phyloP scores from a whole-genome alignment of 2,329 filamentous ascomycete genomes.

The Cordyceps tenuipes region DNA sequence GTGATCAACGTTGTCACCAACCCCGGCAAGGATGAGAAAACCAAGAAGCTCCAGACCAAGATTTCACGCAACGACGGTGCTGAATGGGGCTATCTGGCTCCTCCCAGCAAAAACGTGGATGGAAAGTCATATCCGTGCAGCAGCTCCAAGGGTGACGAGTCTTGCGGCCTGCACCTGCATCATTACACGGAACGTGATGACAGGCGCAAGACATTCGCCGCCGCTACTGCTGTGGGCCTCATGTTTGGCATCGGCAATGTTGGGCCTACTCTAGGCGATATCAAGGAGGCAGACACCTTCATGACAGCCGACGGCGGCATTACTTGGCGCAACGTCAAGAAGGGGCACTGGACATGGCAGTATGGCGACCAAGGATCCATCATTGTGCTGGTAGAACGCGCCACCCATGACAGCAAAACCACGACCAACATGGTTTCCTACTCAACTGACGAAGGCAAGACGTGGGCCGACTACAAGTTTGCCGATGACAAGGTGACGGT shows the following conservation, averaged over 20 bases:
- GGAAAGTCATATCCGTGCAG: slow-evolving; percentile 65
- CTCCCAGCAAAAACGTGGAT: slow-evolving; percentile 63
- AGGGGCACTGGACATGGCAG: slow-evolving; percentile 86
- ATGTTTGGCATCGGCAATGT: slow-evolving; percentile 93
- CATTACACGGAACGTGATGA: slow-evolving; percentile 88
- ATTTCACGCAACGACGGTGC: slow-evolving; percentile 97
- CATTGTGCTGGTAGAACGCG: slow-evolving; percentile 74
- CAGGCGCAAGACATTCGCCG: slow-evolving; percentile 77
- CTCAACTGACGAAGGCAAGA: slow-evolving; percentile 70
- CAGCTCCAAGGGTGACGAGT: slow-evolving; percentile 46
- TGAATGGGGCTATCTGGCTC: slow-evolving; percentile 69
- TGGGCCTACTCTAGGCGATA: slow-evolving; percentile 55
- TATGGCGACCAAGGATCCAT: slow-evolving; percentile 93
- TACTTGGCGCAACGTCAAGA: slow-evolving; percentile 75
- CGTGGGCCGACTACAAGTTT: slow-evolving; percentile 72
- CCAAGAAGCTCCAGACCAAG: slow-evolving; percentile 78
- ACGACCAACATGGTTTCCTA: slow-evolving; percentile 65
- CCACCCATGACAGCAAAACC: slow-evolving; percentile 56
- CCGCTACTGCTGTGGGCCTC: slow-evolving; percentile 76
- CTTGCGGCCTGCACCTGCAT: slow-evolving; percentile 86
- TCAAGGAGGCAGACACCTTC: slow-evolving; percentile 76
- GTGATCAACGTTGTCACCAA: slow-evolving; percentile 83
- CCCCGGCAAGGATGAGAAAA: slow-evolving; percentile 60
- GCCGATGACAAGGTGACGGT: slow-evolving; percentile 62
- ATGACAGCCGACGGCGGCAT: slow-evolving; percentile 88